These are phyloP conservation scores for Septoria linicola DNA, from an alignment of 2,329 filamentous ascomycete genomes.

Conservation along the genomic window DNA sequence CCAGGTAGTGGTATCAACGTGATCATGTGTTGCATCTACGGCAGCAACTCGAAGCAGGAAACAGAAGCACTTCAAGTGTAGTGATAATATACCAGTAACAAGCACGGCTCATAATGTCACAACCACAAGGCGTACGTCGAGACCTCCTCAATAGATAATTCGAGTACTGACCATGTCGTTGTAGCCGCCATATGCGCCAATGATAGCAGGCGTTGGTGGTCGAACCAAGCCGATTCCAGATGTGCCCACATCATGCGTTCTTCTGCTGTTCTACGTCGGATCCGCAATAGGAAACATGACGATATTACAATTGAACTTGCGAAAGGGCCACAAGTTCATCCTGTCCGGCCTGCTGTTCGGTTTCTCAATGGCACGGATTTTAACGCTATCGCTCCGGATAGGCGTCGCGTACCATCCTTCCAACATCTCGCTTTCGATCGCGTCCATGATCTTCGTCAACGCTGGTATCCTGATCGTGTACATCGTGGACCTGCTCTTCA, in stretches of 20 bases:
- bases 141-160: neutral
- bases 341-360: constrained; percentile 43
- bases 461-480: constrained; percentile 36
- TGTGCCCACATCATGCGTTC: constrained; percentile 43
- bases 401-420: constrained; percentile 34
- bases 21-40: no score
- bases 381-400: constrained; percentile 42
- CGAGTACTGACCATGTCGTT: neutral
- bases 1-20: no score
- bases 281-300: constrained; percentile 45
- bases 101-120: constrained; percentile 1
- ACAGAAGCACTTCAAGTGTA: neutral
- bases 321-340: constrained; percentile 43
- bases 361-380: constrained; percentile 47
- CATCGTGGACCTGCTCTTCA: constrained; percentile 35
- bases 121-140: constrained; percentile 20
- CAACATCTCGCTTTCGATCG: constrained; percentile 34
- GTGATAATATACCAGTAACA: no score
- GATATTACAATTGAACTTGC: constrained; percentile 43
- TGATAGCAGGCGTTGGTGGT: constrained; percentile 41
- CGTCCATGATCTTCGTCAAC: constrained; percentile 35
- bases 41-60: no score
- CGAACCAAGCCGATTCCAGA: constrained; percentile 39
- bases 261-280: constrained; percentile 44
- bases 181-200: constrained; percentile 33